These are phyloP conservation scores for Solanum tarijense DNA, from an alignment of 257 asterid genomes.

Conservation along the genomic window DNA sequence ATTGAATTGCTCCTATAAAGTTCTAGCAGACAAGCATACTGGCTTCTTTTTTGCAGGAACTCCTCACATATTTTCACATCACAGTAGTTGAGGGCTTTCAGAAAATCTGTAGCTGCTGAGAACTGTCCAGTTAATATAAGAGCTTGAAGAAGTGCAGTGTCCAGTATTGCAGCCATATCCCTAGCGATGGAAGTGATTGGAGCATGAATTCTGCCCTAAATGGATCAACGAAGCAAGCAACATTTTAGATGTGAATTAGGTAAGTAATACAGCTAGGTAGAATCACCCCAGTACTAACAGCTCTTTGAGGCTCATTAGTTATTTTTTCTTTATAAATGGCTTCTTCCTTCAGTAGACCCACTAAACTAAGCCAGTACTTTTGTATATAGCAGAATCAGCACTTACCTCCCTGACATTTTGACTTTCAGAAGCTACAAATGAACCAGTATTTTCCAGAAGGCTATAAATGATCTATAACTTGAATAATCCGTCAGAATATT, in stretches of 20 bases:
- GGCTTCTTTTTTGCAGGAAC: slow-evolving; percentile 70
- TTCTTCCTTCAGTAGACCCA: background rate
- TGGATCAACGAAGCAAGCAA: slow-evolving; percentile 1
- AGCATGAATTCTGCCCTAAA: slow-evolving; percentile 53
- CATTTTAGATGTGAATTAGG: slow-evolving; percentile 8
- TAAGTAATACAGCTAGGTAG: background rate
- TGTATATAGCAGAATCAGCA: background rate
- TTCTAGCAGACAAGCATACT: slow-evolving; percentile 64
- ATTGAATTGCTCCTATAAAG: slow-evolving; percentile 70
- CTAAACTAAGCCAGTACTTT: background rate
- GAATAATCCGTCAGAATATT: background rate
- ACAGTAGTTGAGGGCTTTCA: slow-evolving; percentile 78
- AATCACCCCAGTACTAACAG: background rate
- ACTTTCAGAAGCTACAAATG: background rate
- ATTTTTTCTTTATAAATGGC: background rate
- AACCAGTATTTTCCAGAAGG: background rate
- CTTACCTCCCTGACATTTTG: background rate
- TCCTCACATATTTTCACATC: slow-evolving; percentile 81
- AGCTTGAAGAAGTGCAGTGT: slow-evolving; percentile 90
- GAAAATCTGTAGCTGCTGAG: slow-evolving; percentile 69
- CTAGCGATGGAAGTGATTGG: slow-evolving; percentile 83
- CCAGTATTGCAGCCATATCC: slow-evolving; percentile 91
- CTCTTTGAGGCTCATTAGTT: background rate
- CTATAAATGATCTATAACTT: background rate
- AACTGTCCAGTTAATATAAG: slow-evolving; percentile 81